phyloP scores from a whole-genome alignment of 805 yeast species.

The Candida fluviatilis region DNA sequence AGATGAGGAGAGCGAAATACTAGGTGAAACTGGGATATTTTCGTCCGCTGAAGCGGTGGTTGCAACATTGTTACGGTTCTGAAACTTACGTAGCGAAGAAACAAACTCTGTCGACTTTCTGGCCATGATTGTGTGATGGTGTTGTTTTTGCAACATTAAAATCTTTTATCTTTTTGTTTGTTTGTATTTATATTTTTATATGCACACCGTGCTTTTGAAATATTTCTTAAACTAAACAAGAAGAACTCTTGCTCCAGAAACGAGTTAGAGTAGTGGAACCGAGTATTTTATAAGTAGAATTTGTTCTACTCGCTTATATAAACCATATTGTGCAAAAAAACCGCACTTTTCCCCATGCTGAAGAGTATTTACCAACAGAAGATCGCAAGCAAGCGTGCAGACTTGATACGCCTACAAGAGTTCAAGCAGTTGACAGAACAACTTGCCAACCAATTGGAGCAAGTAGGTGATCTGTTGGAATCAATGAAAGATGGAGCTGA shows the following conservation, averaged over 20 bases:
- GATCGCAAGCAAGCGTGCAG: conserved; percentile 45
- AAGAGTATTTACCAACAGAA: conserved; percentile 16
- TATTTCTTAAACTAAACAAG: not conserved
- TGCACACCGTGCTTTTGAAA: not conserved
- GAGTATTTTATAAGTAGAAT: not conserved
- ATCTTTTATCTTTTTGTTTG: too few species aligned
- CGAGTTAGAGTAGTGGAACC: not conserved
- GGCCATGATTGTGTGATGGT: conserved; percentile 1
- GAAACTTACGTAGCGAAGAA: conserved; percentile 1
- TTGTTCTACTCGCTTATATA: too few species aligned
- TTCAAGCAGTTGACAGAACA: conserved; percentile 43
- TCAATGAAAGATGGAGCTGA: conserved; percentile 54
- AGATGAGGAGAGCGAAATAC: not conserved
- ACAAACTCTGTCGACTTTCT: conserved; percentile 4
- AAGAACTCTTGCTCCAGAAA: too few species aligned
- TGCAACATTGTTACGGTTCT: not conserved
- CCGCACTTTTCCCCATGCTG: not conserved
- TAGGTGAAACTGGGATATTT: not conserved
- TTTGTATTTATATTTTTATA: not conserved
- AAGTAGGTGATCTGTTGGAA: conserved; percentile 45
- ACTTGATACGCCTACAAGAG: conserved; percentile 46
- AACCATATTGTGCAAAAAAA: too few species aligned
- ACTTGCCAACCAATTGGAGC: conserved; percentile 45
- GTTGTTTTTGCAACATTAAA: too few species aligned
- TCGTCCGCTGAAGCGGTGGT: not conserved